phyloP scores from a whole-genome alignment of 352 stramenopile genomes.

The Halophytophthora polymorphica region DNA sequence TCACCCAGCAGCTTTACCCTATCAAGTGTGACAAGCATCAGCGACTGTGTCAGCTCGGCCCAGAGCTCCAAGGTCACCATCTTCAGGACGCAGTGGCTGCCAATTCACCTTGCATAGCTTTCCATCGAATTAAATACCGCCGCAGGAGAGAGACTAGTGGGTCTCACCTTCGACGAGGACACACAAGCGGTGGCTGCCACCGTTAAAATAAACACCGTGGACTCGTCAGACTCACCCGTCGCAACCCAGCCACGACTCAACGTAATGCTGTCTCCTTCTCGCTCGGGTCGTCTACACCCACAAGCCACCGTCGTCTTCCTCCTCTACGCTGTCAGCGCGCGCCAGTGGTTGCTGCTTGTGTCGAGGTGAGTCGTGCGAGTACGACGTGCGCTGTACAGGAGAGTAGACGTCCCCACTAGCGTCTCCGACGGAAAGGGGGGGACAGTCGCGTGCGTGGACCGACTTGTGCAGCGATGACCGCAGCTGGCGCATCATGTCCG shows the following conservation, averaged over 20 bases:
- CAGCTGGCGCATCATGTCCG: constrained; percentile 31
- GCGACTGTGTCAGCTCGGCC: neutral
- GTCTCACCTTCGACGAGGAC: too few species aligned
- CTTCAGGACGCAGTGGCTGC: neutral
- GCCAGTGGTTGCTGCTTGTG: constrained; percentile 22
- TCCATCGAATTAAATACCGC: too few species aligned
- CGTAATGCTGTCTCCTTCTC: too few species aligned
- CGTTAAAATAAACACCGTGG: neutral
- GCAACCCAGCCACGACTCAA: too few species aligned
- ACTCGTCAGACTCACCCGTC: too few species aligned
- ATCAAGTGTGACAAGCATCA: neutral
- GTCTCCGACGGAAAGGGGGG: neutral
- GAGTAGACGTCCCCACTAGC: neutral
- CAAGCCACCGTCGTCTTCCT: constrained; percentile 49
- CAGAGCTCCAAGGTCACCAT: neutral
- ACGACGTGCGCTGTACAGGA: constrained; percentile 19
- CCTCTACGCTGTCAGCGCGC: constrained; percentile 27
- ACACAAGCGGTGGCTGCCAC: too few species aligned
- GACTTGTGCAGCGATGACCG: constrained; percentile 37
- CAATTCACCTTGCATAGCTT: constrained; percentile 36
- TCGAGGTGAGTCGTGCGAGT: constrained; percentile 25
- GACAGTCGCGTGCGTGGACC: constrained; percentile 15
- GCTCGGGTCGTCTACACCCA: constrained; percentile 46
- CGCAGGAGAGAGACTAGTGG: too few species aligned
- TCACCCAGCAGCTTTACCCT: constrained; percentile 79